phyloP scores from a whole-genome alignment of 2,329 filamentous ascomycete genomes.

The Pseudocercospora musae region DNA sequence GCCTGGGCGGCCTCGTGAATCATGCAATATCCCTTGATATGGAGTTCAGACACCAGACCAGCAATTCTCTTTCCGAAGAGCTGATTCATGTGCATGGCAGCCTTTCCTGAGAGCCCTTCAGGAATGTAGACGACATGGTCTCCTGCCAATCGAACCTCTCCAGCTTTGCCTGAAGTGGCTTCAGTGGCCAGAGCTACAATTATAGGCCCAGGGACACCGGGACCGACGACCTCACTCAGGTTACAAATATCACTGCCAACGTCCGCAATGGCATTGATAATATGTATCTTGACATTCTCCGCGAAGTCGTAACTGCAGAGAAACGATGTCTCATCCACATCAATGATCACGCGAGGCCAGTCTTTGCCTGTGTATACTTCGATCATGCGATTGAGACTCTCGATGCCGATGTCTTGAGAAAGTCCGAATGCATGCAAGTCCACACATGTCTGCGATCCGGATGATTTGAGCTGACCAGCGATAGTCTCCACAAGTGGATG shows the following conservation, averaged over 20 bases:
- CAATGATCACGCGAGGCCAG: constrained; percentile 23
- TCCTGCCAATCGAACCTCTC: constrained; percentile 17
- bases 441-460: constrained; percentile 12
- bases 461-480: constrained; percentile 15
- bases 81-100: constrained; percentile 2
- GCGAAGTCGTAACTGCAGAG: constrained; percentile 19
- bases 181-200: constrained; percentile 18
- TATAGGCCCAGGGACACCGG: constrained; percentile 15
- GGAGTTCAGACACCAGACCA: constrained; percentile 7
- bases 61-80: neutral
- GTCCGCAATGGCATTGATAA: constrained; percentile 13
- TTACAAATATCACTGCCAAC: constrained; percentile 16
- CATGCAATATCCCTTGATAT: constrained; percentile 10
- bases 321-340: constrained; percentile 19
- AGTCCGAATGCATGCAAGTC: constrained; percentile 21
- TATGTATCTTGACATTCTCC: constrained; percentile 13
- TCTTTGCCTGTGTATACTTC: constrained; percentile 18
- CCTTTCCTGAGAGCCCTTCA: constrained; percentile 6
- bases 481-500: constrained; percentile 18
- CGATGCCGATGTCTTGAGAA: constrained; percentile 15
- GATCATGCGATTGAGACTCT: constrained; percentile 20
- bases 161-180: constrained; percentile 7
- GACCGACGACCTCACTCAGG: constrained; percentile 12
- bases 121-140: constrained; percentile 22
- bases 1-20: constrained; percentile 6